These are phyloP conservation scores for Nicotiana paniculata DNA, from an alignment of 257 asterid species.

Conservation along the genomic window DNA sequence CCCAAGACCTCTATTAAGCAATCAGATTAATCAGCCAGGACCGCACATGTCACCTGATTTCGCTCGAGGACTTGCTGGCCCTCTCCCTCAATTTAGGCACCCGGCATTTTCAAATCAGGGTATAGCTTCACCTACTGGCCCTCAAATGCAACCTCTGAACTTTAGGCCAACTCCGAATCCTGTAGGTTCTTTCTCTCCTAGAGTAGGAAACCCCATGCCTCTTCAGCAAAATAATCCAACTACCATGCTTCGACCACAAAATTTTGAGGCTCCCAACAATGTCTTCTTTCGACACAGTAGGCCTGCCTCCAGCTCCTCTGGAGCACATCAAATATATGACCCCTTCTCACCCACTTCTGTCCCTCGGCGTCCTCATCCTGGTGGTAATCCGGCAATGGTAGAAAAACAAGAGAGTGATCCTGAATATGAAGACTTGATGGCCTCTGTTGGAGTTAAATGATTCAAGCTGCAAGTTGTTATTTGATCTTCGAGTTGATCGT, in stretches of 20 bases:
- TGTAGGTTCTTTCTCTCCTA: slow-evolving; percentile 42
- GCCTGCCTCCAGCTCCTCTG: slow-evolving; percentile 35
- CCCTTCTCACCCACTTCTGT: slow-evolving; percentile 71
- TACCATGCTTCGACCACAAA: slow-evolving; percentile 30
- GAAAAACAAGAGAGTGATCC: slow-evolving; percentile 57
- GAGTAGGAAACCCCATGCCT: slow-evolving; percentile 44
- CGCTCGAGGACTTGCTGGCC: slow-evolving; percentile 27
- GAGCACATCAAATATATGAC: slow-evolving; percentile 61
- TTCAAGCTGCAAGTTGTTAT: neutral
- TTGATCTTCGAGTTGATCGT: neutral
- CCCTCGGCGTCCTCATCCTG: slow-evolving; percentile 37
- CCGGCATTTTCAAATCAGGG: slow-evolving; percentile 32
- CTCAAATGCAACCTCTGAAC: slow-evolving; percentile 54
- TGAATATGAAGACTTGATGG: slow-evolving; percentile 82
- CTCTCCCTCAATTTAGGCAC: slow-evolving; percentile 37
- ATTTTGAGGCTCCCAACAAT: slow-evolving; percentile 35
- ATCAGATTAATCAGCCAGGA: slow-evolving; percentile 41
- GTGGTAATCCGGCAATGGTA: slow-evolving; percentile 30
- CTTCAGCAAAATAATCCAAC: slow-evolving; percentile 44
- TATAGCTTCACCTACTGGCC: slow-evolving; percentile 16
- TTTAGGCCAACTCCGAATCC: slow-evolving; percentile 36
- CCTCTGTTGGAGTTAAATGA: slow-evolving; percentile 75
- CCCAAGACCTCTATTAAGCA: slow-evolving; percentile 40
- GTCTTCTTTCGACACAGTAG: slow-evolving; percentile 26
- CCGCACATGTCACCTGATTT: slow-evolving; percentile 36